Conservation (phyloP, 2,329 filamentous ascomycete genomes). For the Beauveria sp. region DNA sequence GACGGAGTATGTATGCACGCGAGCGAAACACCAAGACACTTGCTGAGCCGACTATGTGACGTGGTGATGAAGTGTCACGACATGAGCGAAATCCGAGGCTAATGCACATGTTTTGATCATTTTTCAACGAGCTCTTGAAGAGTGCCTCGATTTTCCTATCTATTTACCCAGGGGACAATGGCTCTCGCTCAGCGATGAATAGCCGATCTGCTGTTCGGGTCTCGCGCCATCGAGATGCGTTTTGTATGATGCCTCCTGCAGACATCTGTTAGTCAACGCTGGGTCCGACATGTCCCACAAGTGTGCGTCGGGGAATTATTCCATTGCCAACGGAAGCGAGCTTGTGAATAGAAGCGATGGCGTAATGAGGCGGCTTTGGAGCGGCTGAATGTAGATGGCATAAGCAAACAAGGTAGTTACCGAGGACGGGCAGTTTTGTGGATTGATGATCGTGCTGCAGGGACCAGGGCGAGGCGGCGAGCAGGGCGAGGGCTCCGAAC, state of each 20-base stretch:
- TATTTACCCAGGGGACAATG: neutral
- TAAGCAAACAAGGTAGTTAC: neutral
- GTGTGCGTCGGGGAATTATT: too few species aligned
- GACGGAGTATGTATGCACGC: neutral
- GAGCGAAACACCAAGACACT: neutral
- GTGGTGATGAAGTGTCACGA: neutral
- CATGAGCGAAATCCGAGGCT: constrained; percentile 2
- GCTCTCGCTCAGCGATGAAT: too few species aligned
- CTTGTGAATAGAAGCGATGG: too few species aligned
- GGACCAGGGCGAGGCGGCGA: neutral
- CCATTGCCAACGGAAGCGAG: too few species aligned
- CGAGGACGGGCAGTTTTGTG: neutral
- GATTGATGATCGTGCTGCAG: neutral
- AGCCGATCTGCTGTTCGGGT: too few species aligned
- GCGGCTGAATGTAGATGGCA: neutral
- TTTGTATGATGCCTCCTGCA: too few species aligned
- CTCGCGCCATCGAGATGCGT: too few species aligned
- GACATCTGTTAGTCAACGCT: too few species aligned
- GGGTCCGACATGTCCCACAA: too few species aligned
- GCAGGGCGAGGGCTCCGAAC: neutral
- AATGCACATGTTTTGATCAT: neutral
- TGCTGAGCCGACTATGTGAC: too few species aligned
- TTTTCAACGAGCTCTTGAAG: neutral
- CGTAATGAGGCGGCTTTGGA: too few species aligned
- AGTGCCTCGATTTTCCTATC: neutral